Base-by-base conservation (phyloP, 164 flowering plant genomes). In the Nymphaea thermarum region DNA sequence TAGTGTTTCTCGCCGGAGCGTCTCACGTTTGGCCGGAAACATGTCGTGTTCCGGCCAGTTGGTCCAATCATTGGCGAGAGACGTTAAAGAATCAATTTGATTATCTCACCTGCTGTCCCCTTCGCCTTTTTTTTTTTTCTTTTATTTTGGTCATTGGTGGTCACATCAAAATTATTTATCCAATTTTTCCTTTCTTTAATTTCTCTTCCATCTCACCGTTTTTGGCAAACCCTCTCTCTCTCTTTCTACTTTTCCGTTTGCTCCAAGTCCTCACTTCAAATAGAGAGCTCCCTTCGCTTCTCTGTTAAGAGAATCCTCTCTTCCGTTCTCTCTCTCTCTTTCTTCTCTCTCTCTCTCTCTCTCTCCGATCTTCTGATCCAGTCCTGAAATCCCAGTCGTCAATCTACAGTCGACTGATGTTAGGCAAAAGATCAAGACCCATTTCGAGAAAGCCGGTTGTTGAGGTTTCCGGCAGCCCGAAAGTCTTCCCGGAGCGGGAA, bases 391-490 rank as follows among this genome's bases (percentile, higher is more conserved):
- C 7, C 42, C 64, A 62, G n/a, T 17, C 16, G 16, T 17, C 18
- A 17, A 10, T 62, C 18, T 11, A 17, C 11, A 17, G 7, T 41
- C 7, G 16, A 62, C 16, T 62, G 70, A 83, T 83, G 83, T 74
- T 78, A 70, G 81, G 78, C 4, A 80, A 74, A 57, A 75, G 71
- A 62, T 60, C 80, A 2, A 68, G 72, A 15, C 82, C 78, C 62
- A 76, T 76, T 64, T 71, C 71, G 6, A 77, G 70, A 64, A 17
- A 75, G 16, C 68, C 77, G 15, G 73, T 74, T 12, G 41, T 68
- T 2, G 17, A 65, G 2, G 42, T 70, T 16, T 65, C 75, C 55
- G 73, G 77, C 64, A 43, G 68, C 18, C 63, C 70, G 17, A 16
- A 62, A 62, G 43, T 47, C 3, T 53, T 42, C n/a, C 4, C 67